A percentile compares a stretch with the other conserved stretches of the same genome.
Conservation (phyloP, 2,329 filamentous ascomycete genomes). For the Trichoderma sp. region DNA sequence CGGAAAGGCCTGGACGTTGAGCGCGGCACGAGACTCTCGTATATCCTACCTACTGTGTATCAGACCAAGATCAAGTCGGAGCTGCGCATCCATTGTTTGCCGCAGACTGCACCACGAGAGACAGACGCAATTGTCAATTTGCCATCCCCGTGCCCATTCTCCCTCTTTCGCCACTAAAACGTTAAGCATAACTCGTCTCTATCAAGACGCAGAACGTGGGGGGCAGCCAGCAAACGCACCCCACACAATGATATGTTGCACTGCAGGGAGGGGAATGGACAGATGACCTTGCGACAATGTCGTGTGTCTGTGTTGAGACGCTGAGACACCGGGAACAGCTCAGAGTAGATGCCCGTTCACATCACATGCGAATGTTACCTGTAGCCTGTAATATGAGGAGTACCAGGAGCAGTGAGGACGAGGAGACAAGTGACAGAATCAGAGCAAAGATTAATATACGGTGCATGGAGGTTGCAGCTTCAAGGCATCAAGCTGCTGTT, state of each 20-base stretch:
- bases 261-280: conserved; percentile 26
- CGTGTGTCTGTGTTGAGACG: conserved; percentile 14
- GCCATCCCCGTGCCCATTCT: background rate
- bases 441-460: conserved; percentile 1
- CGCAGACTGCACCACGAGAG: background rate
- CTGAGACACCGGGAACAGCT: background rate
- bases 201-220: conserved; percentile 2
- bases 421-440: conserved; percentile 22
- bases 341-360: background rate
- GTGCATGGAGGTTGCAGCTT: conserved; percentile 15
- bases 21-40: conserved; percentile 5
- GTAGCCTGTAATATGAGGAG: background rate
- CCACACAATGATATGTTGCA: conserved; percentile 27
- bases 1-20: background rate
- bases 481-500: conserved; percentile 20
- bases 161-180: background rate
- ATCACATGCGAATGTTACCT: conserved; percentile 5
- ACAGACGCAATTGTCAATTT: background rate
- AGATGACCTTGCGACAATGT: conserved; percentile 25
- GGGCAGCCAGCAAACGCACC: conserved; percentile 22
- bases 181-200: conserved; percentile 1
- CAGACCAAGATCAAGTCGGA: background rate
- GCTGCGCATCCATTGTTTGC: background rate
- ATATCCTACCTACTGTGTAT: background rate
- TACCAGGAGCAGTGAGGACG: background rate